Conservation (phyloP, 139 green algal genomes). For the Raphidocelis subcapitata region DNA sequence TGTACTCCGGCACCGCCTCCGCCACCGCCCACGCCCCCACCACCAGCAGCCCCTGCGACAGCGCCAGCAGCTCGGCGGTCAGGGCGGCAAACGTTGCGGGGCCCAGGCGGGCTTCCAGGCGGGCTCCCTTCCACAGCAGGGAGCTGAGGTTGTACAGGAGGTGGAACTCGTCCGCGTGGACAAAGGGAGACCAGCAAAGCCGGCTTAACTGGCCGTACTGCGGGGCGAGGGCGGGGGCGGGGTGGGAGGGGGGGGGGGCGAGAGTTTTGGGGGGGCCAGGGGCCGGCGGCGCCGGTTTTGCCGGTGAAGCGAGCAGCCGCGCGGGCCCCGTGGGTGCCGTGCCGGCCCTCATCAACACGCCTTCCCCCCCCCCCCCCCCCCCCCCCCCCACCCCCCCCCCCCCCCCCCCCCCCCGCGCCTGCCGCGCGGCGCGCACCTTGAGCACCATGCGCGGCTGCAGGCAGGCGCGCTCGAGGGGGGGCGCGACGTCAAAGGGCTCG, state of each 20-base stretch:
- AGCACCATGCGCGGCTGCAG: constrained; percentile 47
- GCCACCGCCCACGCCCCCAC: constrained; percentile 5
- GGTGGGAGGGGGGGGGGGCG: background rate
- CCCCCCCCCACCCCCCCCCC: background rate
- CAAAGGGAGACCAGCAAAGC: constrained; percentile 58
- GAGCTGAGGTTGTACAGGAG: constrained; percentile 80
- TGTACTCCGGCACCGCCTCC: constrained; percentile 19
- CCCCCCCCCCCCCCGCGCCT: too few species aligned
- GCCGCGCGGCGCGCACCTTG: constrained; percentile 12
- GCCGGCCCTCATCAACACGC: too few species aligned
- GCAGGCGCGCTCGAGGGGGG: constrained; percentile 26
- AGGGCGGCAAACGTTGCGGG: constrained; percentile 47
- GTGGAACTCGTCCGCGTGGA: constrained; percentile 73
- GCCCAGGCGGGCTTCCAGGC: constrained; percentile 67
- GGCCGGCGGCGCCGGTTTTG: background rate
- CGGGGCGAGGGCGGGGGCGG: background rate
- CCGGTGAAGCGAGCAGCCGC: too few species aligned
- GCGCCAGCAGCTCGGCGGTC: constrained; percentile 58
- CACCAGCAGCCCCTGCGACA: constrained; percentile 46
- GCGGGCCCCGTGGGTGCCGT: too few species aligned
- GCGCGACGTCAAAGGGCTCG: too few species aligned
- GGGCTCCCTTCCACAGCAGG: constrained; percentile 72
- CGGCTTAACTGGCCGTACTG: constrained; percentile 52
- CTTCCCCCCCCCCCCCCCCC: background rate
- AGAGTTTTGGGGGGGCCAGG: background rate